These are phyloP conservation scores for Prasinococcaceae sp. DNA, from an alignment of 139 green algal species.

Conservation along the genomic window DNA sequence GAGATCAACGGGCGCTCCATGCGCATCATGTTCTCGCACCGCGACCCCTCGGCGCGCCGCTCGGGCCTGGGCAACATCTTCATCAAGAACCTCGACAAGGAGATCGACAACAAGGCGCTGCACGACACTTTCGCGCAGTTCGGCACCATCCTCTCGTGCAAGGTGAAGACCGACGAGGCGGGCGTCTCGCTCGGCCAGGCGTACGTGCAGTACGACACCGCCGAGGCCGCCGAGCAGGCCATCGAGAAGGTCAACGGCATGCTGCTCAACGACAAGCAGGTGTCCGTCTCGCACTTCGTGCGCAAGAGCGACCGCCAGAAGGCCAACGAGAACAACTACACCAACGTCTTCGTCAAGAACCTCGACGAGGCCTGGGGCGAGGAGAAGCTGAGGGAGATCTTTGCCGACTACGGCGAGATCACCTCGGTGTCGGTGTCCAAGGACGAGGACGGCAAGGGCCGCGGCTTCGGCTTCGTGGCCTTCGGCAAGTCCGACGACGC, in stretches of 20 bases:
- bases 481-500: slow-evolving; percentile 34
- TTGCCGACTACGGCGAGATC: slow-evolving; percentile 22
- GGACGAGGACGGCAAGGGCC: slow-evolving; percentile 30
- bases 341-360: slow-evolving; percentile 44
- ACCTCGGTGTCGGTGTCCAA: slow-evolving; percentile 18
- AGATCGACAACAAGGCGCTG: slow-evolving; percentile 42
- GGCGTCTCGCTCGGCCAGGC: slow-evolving; percentile 35
- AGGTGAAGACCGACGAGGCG: slow-evolving; percentile 24
- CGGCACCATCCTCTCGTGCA: slow-evolving; percentile 36
- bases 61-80: slow-evolving; percentile 41
- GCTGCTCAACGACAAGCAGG: slow-evolving; percentile 35
- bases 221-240: slow-evolving; percentile 31
- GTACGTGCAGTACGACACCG: slow-evolving; percentile 40
- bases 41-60: slow-evolving; percentile 27
- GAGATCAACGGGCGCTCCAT: slow-evolving; percentile 29
- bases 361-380: slow-evolving; percentile 24
- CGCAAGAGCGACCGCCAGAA: slow-evolving; percentile 16
- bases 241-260: slow-evolving; percentile 49
- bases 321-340: slow-evolving; percentile 21
- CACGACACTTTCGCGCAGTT: slow-evolving; percentile 40
- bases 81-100: slow-evolving; percentile 47
- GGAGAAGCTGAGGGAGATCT: slow-evolving; percentile 25
- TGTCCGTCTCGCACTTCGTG: slow-evolving; percentile 33
- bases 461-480: slow-evolving; percentile 44
- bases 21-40: slow-evolving; percentile 39